Evolutionary conservation across 495 filamentous ascomycete genomes (phyloP), one percentile per base, ranked within the genome.

Genomic region (Penicillium alfredii): DNA sequence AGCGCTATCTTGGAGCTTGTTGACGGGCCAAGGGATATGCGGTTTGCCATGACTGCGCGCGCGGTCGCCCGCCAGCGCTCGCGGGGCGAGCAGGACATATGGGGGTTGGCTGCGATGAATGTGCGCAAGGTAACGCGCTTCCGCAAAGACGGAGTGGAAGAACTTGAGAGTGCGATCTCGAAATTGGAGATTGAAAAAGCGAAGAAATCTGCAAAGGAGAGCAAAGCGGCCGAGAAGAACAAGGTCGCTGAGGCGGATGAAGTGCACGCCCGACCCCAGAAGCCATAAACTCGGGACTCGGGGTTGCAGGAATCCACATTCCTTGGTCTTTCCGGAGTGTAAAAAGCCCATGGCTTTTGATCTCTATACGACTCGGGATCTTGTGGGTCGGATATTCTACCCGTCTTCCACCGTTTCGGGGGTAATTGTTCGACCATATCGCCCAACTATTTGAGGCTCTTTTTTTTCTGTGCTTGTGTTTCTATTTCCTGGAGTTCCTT

Each of bases 1-100:
- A 84, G 78, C 13, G 92, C 92, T 0, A 93, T 98, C 47, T 76
- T 98, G n/a, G 92, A 97, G 62, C 74, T 98, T 8, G 88, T 97
- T 28, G 92, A 98, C 58, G 90, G 90, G 26, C 90, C 88, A 10
- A 84, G 81, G 61, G 92, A 98, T 63, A 86, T 94, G 74, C 82
- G 89, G 2, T 97, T 98, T 66, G 82, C 84, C 35, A 78, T 96
- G 71, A 94, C 88, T 10, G 92, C 92, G 3, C 76, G 77, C 30
- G 79, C 84, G 0, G 66, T 98, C 0, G 84, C 81, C 23, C 71
- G 72, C 25, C 68, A 82, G 47, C 66, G 80, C 20, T 56, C 51
- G 8, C 49, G 75, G 33, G 62, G 63, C 3, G 42, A 70, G 1
- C 49, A 81, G 25, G 57, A 59, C 3, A 61, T 84, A 39, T 81